phyloP scores from a whole-genome alignment of 1,284 basidiomycete genomes.

The Marasmius fiardii region DNA sequence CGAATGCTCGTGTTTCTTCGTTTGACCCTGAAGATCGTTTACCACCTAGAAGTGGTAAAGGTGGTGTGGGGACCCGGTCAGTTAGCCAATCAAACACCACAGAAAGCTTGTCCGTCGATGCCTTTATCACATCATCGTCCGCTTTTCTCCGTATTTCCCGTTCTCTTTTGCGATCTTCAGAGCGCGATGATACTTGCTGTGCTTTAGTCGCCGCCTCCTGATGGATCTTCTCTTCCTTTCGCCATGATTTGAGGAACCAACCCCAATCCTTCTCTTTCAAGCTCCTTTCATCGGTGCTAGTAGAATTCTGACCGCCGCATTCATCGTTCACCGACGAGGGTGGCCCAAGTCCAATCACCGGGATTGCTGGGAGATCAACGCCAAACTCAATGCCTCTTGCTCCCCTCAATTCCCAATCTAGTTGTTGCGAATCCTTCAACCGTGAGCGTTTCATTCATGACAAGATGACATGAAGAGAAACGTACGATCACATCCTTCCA shows the following conservation, averaged over 20 bases:
- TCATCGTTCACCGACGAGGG: background rate
- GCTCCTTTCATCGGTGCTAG: background rate
- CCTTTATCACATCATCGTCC: constrained; percentile 58
- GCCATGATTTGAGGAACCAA: constrained; percentile 56
- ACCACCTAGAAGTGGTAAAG: constrained; percentile 18
- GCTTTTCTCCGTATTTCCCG: constrained; percentile 30
- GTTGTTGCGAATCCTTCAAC: constrained; percentile 5
- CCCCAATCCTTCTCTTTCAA: constrained; percentile 41
- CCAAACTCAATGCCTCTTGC: constrained; percentile 65
- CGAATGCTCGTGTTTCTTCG: constrained; percentile 6
- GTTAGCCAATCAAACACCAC: constrained; percentile 75
- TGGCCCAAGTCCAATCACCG: constrained; percentile 35
- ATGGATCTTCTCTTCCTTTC: constrained; percentile 43
- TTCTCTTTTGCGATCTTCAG: constrained; percentile 18
- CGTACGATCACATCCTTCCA: constrained; percentile 85
- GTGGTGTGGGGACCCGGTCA: constrained; percentile 57
- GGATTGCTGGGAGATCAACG: constrained; percentile 54
- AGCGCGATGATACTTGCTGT: background rate
- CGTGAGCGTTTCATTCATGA: too few relatives aligned
- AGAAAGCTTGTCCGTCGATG: constrained; percentile 68
- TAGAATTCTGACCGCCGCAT: background rate
- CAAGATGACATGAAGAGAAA: constrained; percentile 11
- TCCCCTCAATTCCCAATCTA: constrained; percentile 92
- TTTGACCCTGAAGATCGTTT: constrained; percentile 14
- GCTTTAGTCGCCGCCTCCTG: constrained; percentile 16